Percentiles rank a stretch among this genome's conserved stretches.
These are phyloP conservation scores for Bigelowiella natans DNA, from an alignment of 78 protist species.

Conservation along the genomic window DNA sequence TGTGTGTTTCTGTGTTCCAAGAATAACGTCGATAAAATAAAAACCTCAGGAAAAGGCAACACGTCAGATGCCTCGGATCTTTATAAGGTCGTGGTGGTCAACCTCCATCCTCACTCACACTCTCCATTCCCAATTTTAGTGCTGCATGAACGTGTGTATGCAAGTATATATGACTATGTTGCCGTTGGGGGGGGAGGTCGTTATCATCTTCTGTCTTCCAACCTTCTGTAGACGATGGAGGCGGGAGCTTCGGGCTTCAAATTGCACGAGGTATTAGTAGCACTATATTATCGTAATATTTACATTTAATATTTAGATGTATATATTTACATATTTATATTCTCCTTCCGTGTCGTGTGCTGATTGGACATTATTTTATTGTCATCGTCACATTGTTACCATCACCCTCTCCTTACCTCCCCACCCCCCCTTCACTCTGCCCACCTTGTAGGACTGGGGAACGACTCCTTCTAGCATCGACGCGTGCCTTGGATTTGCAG, in stretches of 20 bases:
- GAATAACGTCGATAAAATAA: not conserved
- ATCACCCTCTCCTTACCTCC: too few species aligned
- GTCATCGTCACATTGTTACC: too few species aligned
- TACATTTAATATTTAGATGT: too few species aligned
- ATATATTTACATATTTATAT: not conserved
- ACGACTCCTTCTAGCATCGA: constrained; percentile 33
- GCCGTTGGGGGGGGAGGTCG: too few species aligned
- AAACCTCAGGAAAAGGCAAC: constrained; percentile 21
- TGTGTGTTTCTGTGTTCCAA: not conserved
- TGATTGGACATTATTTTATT: not conserved
- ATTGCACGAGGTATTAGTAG: constrained; percentile 24
- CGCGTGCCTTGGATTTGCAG: constrained; percentile 23
- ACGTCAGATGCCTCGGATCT: constrained; percentile 9
- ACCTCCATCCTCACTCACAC: not conserved
- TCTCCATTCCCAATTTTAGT: not conserved
- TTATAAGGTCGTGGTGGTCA: constrained; percentile 5
- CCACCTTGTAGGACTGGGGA: constrained; percentile 38
- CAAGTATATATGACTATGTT: not conserved
- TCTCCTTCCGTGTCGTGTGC: not conserved
- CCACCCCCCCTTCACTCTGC: too few species aligned
- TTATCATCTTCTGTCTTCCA: too few species aligned
- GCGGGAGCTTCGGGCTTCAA: constrained; percentile 15
- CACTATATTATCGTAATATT: not conserved
- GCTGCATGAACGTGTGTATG: not conserved
- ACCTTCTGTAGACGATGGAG: not conserved